Base-by-base conservation (phyloP, 352 stramenopile genomes). In the Globisporangium sylvaticum region DNA sequence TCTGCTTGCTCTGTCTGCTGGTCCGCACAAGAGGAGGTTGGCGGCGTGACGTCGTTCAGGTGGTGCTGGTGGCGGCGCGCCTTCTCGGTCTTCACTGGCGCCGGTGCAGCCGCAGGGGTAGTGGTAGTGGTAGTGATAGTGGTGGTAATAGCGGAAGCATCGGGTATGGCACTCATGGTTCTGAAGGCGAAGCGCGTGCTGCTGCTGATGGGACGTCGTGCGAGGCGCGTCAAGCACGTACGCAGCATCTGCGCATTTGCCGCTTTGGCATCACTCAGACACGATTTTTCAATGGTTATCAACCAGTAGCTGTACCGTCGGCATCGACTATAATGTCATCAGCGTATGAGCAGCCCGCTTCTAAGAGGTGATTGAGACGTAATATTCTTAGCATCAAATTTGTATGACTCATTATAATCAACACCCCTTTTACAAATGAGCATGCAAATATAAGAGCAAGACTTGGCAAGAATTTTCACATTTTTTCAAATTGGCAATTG, bases 1-100 rank as follows among this genome's bases (percentile, higher is more conserved):
- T 32, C 1, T 10, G 42, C 22, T 1, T 44, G 42, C n/a, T 64
- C 46, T 44, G 37, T 5, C 31, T 66, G 48, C 14, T 20, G 24
- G 42, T 42, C 29, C 27, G 14, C 14, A 37, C 37, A 20, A 6
- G 59, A 6, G 20, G 32, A 25, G 0, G 29, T 24, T 34, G 63
- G 34, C 2, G 20, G 39, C 60, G 10, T 52, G 0, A 75, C 69
- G 29, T 69, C 70, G 44, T 76, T 67, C 52, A 90, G 68, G 57
- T 88, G 80, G 50, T 66, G 75, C 64, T 91, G 82, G 31, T 87
- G 75, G 1, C 82, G 79, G 44, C 82, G 77, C 29, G 63, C 63
- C 1, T 52, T 53, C 7, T 56, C 53, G 3, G 24, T 56, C 22
- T 66, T 66, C 9, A 66, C 31, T n/a, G 12, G 37, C 4, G 14